Evolutionary conservation across 1,139 yeast species (phyloP).

Genomic region (Saccharomyces uvarum): DNA sequence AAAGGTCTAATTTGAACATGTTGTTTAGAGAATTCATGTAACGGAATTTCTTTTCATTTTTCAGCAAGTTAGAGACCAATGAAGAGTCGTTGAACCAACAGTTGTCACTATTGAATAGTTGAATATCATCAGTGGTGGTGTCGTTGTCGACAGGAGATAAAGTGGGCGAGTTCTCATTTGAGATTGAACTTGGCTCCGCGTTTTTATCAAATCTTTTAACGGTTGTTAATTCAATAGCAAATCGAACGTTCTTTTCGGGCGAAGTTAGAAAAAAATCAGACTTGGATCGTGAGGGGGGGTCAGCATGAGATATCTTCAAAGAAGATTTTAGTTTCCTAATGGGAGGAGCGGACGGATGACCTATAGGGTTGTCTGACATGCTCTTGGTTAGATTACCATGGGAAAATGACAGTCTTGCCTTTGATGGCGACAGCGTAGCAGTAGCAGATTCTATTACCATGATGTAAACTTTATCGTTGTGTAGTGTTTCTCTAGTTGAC

Average conservation of each 20-base stretch:
- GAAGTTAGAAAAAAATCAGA: background rate
- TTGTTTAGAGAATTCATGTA: background rate
- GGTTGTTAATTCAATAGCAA: constrained; percentile 29
- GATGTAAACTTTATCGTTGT: background rate
- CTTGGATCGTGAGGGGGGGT: background rate
- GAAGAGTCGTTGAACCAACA: constrained; percentile 12
- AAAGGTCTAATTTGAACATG: background rate
- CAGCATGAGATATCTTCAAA: background rate
- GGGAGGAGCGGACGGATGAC: background rate
- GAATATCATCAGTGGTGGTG: background rate
- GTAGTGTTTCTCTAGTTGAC: background rate
- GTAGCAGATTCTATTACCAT: background rate
- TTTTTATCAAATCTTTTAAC: constrained; percentile 27
- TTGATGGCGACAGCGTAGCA: background rate
- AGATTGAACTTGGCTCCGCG: constrained; percentile 28
- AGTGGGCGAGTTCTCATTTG: constrained; percentile 9
- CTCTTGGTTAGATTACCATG: background rate
- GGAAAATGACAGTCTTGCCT: background rate
- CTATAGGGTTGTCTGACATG: background rate
- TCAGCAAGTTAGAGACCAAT: constrained; percentile 7
- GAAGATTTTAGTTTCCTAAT: background rate
- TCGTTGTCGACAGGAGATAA: background rate
- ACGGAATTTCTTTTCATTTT: constrained; percentile 9
- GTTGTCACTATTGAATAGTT: constrained; percentile 2
- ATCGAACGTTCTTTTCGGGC: constrained; percentile 16